Percentiles rank a stretch among this genome's conserved stretches.
These are phyloP conservation scores for Cladophialophora exuberans DNA, from an alignment of 2,329 filamentous ascomycete genomes.

Conservation along the genomic window DNA sequence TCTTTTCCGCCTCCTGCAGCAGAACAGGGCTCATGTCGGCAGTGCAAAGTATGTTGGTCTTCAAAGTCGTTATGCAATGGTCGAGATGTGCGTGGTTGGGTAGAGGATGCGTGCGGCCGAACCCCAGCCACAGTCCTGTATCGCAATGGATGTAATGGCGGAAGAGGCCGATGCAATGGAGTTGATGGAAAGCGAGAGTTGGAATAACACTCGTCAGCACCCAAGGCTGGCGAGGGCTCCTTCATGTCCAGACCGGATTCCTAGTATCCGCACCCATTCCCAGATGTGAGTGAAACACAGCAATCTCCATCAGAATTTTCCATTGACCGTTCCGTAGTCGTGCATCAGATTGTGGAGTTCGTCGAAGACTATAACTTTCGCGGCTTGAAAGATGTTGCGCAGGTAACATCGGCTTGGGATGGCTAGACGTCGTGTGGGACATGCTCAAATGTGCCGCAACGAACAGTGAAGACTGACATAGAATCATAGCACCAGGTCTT, in stretches of 20 bases:
- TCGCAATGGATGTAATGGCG: neutral
- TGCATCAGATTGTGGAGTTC: neutral
- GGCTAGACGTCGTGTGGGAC: neutral
- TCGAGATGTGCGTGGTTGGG: neutral
- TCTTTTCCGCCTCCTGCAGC: neutral
- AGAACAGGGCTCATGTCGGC: neutral
- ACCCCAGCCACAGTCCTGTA: neutral
- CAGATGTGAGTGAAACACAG: neutral
- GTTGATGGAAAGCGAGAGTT: neutral
- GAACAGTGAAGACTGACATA: neutral
- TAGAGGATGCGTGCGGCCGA: neutral
- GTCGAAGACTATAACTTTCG: neutral
- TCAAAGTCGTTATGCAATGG: neutral
- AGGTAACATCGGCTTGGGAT: neutral
- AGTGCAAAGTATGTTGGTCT: neutral
- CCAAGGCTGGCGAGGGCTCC: neutral
- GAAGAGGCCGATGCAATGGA: neutral
- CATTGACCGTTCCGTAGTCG: neutral
- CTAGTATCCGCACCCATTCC: neutral
- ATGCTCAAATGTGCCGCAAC: neutral
- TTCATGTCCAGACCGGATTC: neutral
- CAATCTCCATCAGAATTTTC: neutral
- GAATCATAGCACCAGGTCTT: neutral
- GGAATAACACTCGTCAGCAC: neutral
- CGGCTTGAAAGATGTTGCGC: neutral